phyloP scores from a whole-genome alignment of 202 grass and related monocot genomes.

The Cymbopogon flexuosus region DNA sequence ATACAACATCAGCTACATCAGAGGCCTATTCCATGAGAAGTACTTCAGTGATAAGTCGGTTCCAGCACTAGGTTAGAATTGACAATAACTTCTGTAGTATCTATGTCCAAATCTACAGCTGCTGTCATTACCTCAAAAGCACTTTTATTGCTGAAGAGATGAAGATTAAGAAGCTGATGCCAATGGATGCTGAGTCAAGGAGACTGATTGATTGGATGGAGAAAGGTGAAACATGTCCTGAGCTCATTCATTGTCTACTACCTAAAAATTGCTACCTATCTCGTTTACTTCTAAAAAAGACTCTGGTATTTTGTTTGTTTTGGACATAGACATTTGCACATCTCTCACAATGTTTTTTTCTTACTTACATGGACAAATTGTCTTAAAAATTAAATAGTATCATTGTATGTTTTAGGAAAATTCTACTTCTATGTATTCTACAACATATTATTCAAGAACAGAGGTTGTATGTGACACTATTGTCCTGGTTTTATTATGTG shows the following conservation, averaged over 20 bases:
- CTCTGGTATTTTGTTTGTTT: slow-evolving; percentile 3
- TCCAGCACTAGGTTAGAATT: slow-evolving; percentile 70
- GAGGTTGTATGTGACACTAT: not conserved
- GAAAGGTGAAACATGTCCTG: slow-evolving; percentile 58
- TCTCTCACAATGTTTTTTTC: not conserved
- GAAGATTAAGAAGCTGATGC: slow-evolving; percentile 99
- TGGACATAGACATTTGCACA: not conserved
- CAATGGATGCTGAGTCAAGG: slow-evolving; percentile 86
- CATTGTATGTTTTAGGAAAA: not conserved
- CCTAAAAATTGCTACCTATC: not conserved
- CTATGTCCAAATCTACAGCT: not conserved
- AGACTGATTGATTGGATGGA: slow-evolving; percentile 99
- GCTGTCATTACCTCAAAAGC: not conserved
- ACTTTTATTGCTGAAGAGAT: slow-evolving; percentile 59
- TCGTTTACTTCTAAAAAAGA: not conserved
- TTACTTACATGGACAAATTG: not conserved
- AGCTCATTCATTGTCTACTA: not conserved
- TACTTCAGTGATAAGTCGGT: slow-evolving; percentile 98
- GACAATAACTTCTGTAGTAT: slow-evolving; percentile 9
- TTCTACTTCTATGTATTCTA: not conserved
- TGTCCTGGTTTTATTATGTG: slow-evolving; percentile 18
- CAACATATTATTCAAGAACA: not conserved
- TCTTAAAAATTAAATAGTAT: not conserved
- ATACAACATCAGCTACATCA: slow-evolving; percentile 98
- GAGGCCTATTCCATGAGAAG: slow-evolving; percentile 93